phyloP scores from a whole-genome alignment of 345 rosid species.

The Hirschfeldia incana region DNA sequence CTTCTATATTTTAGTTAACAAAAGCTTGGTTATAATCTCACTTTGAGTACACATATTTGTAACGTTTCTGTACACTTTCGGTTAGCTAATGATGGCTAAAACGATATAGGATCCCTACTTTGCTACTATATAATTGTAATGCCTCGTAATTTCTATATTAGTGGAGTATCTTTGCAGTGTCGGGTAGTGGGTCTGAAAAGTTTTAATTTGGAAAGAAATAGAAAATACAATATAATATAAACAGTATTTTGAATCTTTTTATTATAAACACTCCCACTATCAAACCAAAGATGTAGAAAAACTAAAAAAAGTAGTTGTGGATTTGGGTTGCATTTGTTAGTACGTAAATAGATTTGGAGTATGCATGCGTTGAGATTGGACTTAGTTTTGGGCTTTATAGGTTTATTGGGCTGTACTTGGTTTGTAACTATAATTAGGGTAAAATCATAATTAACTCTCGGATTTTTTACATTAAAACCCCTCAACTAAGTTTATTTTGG shows the following conservation, averaged over 20 bases:
- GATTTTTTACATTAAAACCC: no score
- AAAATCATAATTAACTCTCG: neutral
- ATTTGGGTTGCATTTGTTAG: neutral
- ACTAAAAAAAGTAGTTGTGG: neutral
- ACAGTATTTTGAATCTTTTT: neutral
- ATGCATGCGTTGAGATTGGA: neutral
- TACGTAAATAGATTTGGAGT: neutral
- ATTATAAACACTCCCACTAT: neutral
- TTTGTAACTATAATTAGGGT: neutral
- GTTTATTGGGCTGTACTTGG: neutral
- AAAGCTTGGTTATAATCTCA: conserved; percentile 28
- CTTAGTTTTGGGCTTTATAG: conserved; percentile 11
- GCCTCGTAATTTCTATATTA: conserved; percentile 18
- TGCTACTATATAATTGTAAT: conserved; percentile 9
- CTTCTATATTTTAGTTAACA: conserved; percentile 20
- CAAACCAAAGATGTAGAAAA: neutral
- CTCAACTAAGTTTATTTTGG: no score
- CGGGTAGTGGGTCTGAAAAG: conserved; percentile 40
- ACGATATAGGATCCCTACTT: conserved; percentile 38
- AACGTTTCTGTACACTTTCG: conserved; percentile 31
- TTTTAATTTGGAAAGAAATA: conserved; percentile 35
- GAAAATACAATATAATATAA: neutral
- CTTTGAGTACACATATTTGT: conserved; percentile 27
- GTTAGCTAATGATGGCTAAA: conserved; percentile 37
- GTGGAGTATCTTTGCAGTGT: conserved; percentile 47